A percentile compares a stretch with the other conserved stretches of the same genome.
These are phyloP conservation scores for Phytophthora cryptogea DNA, from an alignment of 352 stramenopile species.

Conservation along the genomic window DNA sequence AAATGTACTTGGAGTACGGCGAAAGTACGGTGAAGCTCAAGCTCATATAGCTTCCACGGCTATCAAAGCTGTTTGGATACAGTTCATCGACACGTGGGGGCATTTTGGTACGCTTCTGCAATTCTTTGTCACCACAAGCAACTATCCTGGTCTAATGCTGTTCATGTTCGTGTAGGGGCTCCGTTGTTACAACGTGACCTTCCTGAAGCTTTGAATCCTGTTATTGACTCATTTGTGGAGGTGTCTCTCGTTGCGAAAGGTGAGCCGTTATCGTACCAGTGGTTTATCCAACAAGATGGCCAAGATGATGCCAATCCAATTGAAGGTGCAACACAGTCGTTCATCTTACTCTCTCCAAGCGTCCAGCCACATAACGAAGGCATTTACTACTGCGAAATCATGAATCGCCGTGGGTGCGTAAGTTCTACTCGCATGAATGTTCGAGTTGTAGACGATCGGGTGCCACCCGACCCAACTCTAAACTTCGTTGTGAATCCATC, in stretches of 20 bases:
- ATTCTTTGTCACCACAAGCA: not conserved
- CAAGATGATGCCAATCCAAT: conserved; percentile 33
- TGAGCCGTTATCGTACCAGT: conserved; percentile 74
- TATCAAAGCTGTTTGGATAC: conserved; percentile 46
- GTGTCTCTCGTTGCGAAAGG: conserved; percentile 57
- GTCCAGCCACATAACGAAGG: conserved; percentile 65
- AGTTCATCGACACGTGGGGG: conserved; percentile 67
- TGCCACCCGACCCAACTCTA: conserved; percentile 41
- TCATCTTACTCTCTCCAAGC: conserved; percentile 56
- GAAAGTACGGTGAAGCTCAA: conserved; percentile 12
- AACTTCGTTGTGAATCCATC: conserved; percentile 48
- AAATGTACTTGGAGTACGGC: conserved; percentile 18
- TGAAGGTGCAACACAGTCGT: conserved; percentile 44
- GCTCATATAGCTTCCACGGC: conserved; percentile 10
- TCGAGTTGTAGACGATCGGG: conserved; percentile 51
- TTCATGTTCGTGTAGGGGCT: conserved; percentile 24
- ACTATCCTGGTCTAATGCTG: not conserved
- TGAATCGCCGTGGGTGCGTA: conserved; percentile 52
- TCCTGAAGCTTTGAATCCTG: conserved; percentile 27
- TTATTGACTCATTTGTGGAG: conserved; percentile 59
- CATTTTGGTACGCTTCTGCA: conserved; percentile 44
- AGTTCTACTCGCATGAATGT: conserved; percentile 41
- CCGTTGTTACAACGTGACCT: conserved; percentile 60
- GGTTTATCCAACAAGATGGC: conserved; percentile 38
- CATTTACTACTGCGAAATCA: conserved; percentile 59